These are phyloP conservation scores for Ophiostoma novo-ulmi DNA, from an alignment of 2,329 filamentous ascomycete species.

Conservation along the genomic window DNA sequence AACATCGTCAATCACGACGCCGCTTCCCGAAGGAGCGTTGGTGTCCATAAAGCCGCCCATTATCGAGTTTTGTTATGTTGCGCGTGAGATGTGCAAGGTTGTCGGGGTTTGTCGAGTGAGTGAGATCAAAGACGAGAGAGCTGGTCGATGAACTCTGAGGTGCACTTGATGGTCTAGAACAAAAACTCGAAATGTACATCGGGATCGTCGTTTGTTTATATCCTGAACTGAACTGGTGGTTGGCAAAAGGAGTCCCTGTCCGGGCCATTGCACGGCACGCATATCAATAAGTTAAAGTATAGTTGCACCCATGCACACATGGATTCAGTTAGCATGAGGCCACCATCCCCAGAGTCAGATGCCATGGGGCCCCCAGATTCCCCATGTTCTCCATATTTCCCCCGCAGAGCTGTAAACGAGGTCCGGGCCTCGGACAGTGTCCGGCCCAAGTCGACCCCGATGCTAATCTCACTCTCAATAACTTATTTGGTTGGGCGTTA, in stretches of 20 bases:
- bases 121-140: neutral
- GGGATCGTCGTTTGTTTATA: constrained; percentile 7
- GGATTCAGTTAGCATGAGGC: neutral
- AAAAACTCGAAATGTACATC: neutral
- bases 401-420: constrained; percentile 14
- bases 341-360: neutral
- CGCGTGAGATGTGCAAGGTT: constrained; percentile 52
- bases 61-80: constrained; percentile 51
- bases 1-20: constrained; percentile 24
- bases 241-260: neutral
- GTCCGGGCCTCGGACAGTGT: constrained; percentile 18
- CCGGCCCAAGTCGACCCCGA: constrained; percentile 10
- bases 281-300: neutral
- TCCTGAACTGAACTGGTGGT: neutral
- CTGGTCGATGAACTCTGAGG: neutral
- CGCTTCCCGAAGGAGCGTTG: neutral
- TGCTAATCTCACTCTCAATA: neutral
- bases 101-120: neutral
- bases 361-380: constrained; percentile 18
- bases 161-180: constrained; percentile 3
- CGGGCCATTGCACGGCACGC: neutral
- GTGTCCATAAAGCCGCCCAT: constrained; percentile 73
- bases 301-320: neutral
- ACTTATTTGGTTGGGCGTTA: neutral
- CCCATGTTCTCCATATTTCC: constrained; percentile 17